phyloP scores from a whole-genome alignment of 1,139 yeast species.

The Diutina sp. region DNA sequence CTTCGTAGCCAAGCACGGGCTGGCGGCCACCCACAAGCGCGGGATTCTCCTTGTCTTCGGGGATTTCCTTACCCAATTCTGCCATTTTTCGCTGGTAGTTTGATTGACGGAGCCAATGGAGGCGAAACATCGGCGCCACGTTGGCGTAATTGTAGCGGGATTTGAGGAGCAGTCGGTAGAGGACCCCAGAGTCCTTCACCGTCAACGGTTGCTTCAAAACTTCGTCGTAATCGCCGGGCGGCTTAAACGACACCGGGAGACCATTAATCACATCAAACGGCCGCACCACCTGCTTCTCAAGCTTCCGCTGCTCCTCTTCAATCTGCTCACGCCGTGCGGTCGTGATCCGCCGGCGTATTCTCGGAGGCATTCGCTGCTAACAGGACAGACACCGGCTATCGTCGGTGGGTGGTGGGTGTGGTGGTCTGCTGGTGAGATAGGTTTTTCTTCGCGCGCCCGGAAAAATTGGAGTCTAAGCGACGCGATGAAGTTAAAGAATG shows the following conservation, averaged over 20 bases:
- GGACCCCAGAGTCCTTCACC: slow-evolving; percentile 58
- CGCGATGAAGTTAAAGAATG: not conserved
- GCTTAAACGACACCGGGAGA: slow-evolving; percentile 55
- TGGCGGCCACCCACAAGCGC: slow-evolving; percentile 16
- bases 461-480: too few relatives aligned
- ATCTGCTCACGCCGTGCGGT: slow-evolving; percentile 32
- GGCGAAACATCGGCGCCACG: slow-evolving; percentile 60
- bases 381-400: not conserved
- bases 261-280: slow-evolving; percentile 60
- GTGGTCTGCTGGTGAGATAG: not conserved
- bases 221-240: slow-evolving; percentile 35
- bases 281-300: slow-evolving; percentile 32
- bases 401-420: not conserved
- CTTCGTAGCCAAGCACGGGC: slow-evolving; percentile 32
- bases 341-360: slow-evolving; percentile 15
- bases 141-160: slow-evolving; percentile 65
- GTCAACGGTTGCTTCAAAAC: slow-evolving; percentile 55
- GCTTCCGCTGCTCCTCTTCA: slow-evolving; percentile 32
- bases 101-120: slow-evolving; percentile 65
- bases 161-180: slow-evolving; percentile 58
- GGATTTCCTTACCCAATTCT: slow-evolving; percentile 17
- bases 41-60: slow-evolving; percentile 8
- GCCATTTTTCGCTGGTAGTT: slow-evolving; percentile 30
- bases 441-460: not conserved
- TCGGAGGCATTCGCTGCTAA: slow-evolving; percentile 1